Base-by-base conservation (phyloP, 2,329 filamentous ascomycete species). In the Aspergillus unguis region DNA sequence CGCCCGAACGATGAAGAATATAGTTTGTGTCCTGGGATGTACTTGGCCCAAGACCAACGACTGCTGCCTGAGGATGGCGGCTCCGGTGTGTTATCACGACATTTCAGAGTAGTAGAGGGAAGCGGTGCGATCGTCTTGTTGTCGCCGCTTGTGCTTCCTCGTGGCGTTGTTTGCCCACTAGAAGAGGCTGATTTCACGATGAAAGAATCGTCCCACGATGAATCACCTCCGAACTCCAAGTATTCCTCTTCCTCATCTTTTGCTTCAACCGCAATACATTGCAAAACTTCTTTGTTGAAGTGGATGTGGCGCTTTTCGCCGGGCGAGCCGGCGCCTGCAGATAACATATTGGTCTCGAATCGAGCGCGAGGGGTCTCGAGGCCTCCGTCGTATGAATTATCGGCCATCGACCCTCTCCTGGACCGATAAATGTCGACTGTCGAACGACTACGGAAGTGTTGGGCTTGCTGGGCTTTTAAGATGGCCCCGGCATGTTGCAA, bases 251-350 rank as follows among this genome's bases (percentile, higher is more conserved):
- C 62, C 28, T 88, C 84, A 26, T 86, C 86, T 58, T 95, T 95
- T 62, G 85, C 81, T 32, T 97, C 92, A 31, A 99, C 84, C 6
- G 94, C 94, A 59, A 96, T 96, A 69, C 92, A 96, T 69, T 97
- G 92, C 68, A 92, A 86, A 2, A 99, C 94, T 73, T 92, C 88
- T 66, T 96, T 89, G 67, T 96, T 94, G 71, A 99, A 99, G 65
- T 95, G 90, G 59, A 99, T 97, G 68, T 96, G 92, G 55, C 86
- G 91, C 64, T 85, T 82, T 71, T 75, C 83, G 73, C 53, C 77
- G 4, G 83, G 82, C 2, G 82, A 90, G 72, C 67, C 85, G 78
- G 71, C 77, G 62, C 87, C 88, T 0, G 91, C 95, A 0, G 88
- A 87, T 6, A 83, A 80, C 8, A 80, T 79, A 1, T 86, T 90